These are phyloP conservation scores for Trichoderma erinaceum DNA, from an alignment of 495 filamentous ascomycete genomes.

Conservation along the genomic window DNA sequence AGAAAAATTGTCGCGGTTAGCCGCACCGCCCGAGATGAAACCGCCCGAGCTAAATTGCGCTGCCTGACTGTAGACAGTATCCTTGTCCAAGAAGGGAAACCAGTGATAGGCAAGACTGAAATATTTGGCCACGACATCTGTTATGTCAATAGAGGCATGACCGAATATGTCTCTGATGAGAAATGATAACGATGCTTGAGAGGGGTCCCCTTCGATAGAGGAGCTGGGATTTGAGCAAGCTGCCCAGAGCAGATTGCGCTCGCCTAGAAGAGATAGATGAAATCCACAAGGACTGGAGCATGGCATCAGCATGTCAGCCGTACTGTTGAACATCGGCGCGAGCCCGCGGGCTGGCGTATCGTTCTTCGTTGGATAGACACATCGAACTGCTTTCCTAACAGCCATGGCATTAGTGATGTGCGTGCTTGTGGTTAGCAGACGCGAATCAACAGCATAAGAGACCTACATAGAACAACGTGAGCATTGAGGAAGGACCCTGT, in stretches of 20 bases:
- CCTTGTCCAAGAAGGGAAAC: neutral
- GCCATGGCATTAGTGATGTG: neutral
- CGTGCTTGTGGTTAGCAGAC: neutral
- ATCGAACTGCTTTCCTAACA: conserved; percentile 7
- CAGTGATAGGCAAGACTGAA: neutral
- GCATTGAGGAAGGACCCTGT: neutral
- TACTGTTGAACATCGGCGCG: neutral
- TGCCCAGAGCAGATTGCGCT: conserved; percentile 2
- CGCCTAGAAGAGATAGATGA: neutral
- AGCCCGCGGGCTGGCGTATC: neutral
- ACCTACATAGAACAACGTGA: neutral
- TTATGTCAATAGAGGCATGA: neutral
- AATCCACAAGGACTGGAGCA: neutral
- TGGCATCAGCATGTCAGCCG: neutral
- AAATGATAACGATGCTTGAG: neutral
- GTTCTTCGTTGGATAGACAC: neutral
- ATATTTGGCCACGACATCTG: neutral
- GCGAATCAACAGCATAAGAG: neutral
- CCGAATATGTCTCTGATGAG: neutral
- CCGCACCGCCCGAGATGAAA: neutral
- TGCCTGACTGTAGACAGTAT: neutral
- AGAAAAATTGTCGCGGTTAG: neutral
- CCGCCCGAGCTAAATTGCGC: neutral
- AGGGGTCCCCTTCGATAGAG: neutral
- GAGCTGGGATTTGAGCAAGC: neutral